These are phyloP conservation scores for Penicillium thymicola DNA, from an alignment of 2,329 filamentous ascomycete genomes.

Conservation along the genomic window DNA sequence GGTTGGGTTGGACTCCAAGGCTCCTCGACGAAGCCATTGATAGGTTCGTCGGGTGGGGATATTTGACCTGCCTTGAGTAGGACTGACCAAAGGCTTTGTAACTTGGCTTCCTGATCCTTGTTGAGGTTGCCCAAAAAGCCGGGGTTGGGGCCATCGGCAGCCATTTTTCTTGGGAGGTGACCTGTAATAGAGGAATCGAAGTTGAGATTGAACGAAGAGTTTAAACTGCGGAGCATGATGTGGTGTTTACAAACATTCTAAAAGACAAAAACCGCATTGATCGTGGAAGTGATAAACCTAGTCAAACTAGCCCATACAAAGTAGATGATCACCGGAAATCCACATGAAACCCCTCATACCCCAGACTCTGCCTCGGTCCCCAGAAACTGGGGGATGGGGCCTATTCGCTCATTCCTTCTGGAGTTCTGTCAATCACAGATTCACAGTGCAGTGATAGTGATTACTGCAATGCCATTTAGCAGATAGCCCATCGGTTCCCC, in stretches of 20 bases:
- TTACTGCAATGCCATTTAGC: too few species aligned
- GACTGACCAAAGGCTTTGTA: slow-evolving; percentile 79
- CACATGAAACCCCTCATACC: slow-evolving; percentile 23
- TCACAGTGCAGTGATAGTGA: too few species aligned
- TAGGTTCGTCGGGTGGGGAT: slow-evolving; percentile 39
- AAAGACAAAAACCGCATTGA: not conserved
- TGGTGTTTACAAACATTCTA: not conserved
- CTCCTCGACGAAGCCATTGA: slow-evolving; percentile 49
- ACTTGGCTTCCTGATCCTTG: slow-evolving; percentile 76
- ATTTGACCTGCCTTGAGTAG: slow-evolving; percentile 71
- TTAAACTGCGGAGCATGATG: not conserved
- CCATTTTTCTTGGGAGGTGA: slow-evolving; percentile 8
- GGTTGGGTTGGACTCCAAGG: slow-evolving; percentile 28
- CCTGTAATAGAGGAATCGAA: not conserved
- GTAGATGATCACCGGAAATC: slow-evolving; percentile 11
- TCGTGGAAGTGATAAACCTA: too few species aligned
- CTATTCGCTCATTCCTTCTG: too few species aligned
- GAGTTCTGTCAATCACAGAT: too few species aligned
- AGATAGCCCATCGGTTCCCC: too few species aligned
- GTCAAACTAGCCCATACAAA: too few species aligned
- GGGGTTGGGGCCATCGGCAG: slow-evolving; percentile 16
- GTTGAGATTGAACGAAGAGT: not conserved
- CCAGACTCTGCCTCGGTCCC: slow-evolving; percentile 16
- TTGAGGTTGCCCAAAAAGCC: slow-evolving; percentile 84
- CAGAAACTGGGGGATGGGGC: too few species aligned